These are phyloP conservation scores for Alternaria ventricosa DNA, from an alignment of 2,329 filamentous ascomycete genomes.

Conservation along the genomic window DNA sequence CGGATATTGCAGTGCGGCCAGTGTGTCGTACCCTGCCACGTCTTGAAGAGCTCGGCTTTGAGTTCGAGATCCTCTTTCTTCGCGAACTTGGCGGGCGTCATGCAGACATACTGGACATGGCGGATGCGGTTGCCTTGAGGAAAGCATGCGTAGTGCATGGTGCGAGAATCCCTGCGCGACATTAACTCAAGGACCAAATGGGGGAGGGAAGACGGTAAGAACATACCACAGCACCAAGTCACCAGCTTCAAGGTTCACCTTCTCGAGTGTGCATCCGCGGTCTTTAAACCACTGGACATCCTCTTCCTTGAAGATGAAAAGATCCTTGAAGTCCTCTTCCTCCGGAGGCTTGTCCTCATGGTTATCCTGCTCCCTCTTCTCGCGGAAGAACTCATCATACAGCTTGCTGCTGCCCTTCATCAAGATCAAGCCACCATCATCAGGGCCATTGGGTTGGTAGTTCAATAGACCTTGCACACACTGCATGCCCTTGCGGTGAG, in stretches of 20 bases:
- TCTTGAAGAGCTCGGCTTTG: slow-evolving; percentile 24
- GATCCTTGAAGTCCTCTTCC: slow-evolving; percentile 45
- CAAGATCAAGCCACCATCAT: slow-evolving; percentile 57
- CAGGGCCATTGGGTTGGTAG: slow-evolving; percentile 52
- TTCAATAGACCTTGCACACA: slow-evolving; percentile 56
- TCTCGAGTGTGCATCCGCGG: slow-evolving; percentile 48
- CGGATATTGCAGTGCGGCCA: slow-evolving; percentile 34
- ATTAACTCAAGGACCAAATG: slow-evolving; percentile 51
- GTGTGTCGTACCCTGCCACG: slow-evolving; percentile 28
- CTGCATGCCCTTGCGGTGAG: slow-evolving; percentile 50
- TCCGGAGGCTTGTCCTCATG: slow-evolving; percentile 24
- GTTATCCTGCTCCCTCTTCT: slow-evolving; percentile 14
- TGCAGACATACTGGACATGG: slow-evolving; percentile 30
- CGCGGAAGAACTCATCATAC: slow-evolving; percentile 54
- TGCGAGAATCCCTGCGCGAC: slow-evolving; percentile 28
- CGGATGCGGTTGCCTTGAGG: slow-evolving; percentile 23
- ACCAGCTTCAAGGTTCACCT: slow-evolving; percentile 52
- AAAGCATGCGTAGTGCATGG: slow-evolving; percentile 51
- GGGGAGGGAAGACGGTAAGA: slow-evolving; percentile 17
- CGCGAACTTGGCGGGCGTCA: slow-evolving; percentile 22
- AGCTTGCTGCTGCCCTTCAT: slow-evolving; percentile 54
- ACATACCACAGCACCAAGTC: slow-evolving; percentile 41
- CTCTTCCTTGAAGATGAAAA: slow-evolving; percentile 53
- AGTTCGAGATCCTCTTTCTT: slow-evolving; percentile 23
- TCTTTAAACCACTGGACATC: slow-evolving; percentile 54